Evolutionary conservation across 148 eudicot species (phyloP).

Genomic region (Polygonum aviculare): DNA sequence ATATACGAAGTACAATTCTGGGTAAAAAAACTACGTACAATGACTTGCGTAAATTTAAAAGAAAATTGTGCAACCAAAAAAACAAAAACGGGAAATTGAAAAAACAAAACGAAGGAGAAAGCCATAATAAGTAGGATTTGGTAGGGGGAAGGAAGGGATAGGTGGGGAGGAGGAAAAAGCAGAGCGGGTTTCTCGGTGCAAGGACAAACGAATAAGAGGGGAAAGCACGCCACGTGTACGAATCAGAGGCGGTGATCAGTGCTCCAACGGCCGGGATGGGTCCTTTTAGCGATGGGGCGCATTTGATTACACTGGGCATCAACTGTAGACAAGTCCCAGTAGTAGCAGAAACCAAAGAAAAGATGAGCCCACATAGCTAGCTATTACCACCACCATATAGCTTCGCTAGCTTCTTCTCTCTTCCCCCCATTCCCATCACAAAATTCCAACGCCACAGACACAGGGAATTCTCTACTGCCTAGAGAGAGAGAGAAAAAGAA

Average conservation of each 20-base stretch:
- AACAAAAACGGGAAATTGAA: background rate
- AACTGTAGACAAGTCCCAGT: conserved; percentile 35
- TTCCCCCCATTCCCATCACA: background rate
- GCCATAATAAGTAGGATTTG: background rate
- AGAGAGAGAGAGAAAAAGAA: background rate
- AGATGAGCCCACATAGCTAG: background rate
- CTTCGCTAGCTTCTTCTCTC: background rate
- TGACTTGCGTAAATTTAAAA: background rate
- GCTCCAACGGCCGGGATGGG: conserved; percentile 25
- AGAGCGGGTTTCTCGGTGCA: conserved; percentile 64
- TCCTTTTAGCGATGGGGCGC: background rate
- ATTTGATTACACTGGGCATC: conserved; percentile 24
- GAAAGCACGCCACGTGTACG: conserved; percentile 39
- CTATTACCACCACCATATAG: no score
- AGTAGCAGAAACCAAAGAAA: background rate
- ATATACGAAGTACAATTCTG: no score
- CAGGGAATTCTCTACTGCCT: background rate
- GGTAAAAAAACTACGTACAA: no score
- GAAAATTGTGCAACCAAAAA: background rate
- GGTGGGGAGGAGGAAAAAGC: conserved; percentile 17
- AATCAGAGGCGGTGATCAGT: conserved; percentile 13
- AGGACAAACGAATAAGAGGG: conserved; percentile 33
- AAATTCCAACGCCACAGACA: background rate
- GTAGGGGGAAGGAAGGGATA: background rate
- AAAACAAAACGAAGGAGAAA: background rate